These are phyloP conservation scores for Heterobasidion annosum DNA, from an alignment of 1,284 basidiomycete genomes.

Conservation along the genomic window DNA sequence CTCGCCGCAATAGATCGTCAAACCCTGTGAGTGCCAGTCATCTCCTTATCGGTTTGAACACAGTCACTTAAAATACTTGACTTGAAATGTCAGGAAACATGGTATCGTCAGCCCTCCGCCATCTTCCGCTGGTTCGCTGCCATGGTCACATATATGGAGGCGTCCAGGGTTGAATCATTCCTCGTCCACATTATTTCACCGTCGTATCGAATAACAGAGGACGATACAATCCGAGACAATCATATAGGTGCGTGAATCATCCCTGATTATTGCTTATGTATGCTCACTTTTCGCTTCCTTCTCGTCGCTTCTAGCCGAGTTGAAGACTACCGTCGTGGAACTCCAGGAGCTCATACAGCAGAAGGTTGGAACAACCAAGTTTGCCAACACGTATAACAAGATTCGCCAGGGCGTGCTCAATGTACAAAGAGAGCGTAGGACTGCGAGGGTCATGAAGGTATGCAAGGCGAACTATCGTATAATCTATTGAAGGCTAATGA, in stretches of 20 bases:
- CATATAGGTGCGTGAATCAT: slow-evolving; percentile 59
- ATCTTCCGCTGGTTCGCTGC: slow-evolving; percentile 93
- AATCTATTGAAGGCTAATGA: neutral
- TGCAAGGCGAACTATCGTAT: slow-evolving; percentile 10
- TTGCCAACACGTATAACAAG: slow-evolving; percentile 71
- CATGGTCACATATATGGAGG: slow-evolving; percentile 68
- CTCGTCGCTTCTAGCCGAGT: slow-evolving; percentile 48
- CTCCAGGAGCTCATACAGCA: slow-evolving; percentile 82
- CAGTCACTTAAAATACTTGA: neutral
- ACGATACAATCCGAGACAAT: slow-evolving; percentile 70
- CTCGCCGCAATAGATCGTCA: slow-evolving; percentile 44
- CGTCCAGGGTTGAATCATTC: slow-evolving; percentile 51
- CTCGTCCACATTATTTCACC: slow-evolving; percentile 83
- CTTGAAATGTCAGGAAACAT: slow-evolving; percentile 35
- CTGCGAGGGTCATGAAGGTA: slow-evolving; percentile 54
- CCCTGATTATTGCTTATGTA: neutral
- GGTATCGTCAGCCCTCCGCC: slow-evolving; percentile 75
- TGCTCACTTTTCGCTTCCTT: neutral
- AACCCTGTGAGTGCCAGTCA: slow-evolving; percentile 31
- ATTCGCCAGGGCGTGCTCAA: slow-evolving; percentile 68
- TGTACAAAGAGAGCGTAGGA: slow-evolving; percentile 68
- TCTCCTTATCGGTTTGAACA: neutral
- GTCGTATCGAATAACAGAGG: slow-evolving; percentile 80
- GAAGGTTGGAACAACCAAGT: slow-evolving; percentile 80
- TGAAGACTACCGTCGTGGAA: slow-evolving; percentile 79